Evolutionary conservation across 2,329 filamentous ascomycete genomes (phyloP).

Genomic region (Magnaporthiopsis poae): DNA sequence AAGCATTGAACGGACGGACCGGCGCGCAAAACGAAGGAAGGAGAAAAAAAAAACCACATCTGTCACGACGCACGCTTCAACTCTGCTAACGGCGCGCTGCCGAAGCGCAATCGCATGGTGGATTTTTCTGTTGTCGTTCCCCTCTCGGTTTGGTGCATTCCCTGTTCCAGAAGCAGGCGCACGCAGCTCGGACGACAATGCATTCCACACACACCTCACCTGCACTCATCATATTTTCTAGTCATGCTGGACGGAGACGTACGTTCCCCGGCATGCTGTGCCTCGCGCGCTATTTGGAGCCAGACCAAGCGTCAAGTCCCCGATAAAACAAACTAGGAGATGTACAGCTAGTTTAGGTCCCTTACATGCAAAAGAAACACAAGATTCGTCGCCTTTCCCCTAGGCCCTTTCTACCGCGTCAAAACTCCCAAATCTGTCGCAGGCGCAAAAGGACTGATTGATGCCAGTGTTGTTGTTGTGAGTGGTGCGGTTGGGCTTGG

Average conservation of each 20-base stretch:
- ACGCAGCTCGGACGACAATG: background rate
- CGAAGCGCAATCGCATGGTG: background rate
- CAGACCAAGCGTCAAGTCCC: too few species aligned
- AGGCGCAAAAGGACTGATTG: too few species aligned
- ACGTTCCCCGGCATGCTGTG: background rate
- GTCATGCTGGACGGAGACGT: background rate
- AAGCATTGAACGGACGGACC: background rate
- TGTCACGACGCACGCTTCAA: background rate
- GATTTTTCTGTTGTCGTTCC: background rate
- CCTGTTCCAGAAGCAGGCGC: background rate
- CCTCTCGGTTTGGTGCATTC: background rate
- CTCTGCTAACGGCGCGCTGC: background rate
- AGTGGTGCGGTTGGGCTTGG: background rate
- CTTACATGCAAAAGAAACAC: too few species aligned
- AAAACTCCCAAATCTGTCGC: background rate
- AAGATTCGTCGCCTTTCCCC: background rate
- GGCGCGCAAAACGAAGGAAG: background rate
- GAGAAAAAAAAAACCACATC: background rate
- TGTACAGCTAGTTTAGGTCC: too few species aligned
- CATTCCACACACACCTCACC: background rate
- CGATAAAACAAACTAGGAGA: too few species aligned
- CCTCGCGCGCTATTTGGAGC: too few species aligned
- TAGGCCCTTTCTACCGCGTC: background rate
- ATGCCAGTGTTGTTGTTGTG: background rate
- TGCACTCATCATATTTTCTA: background rate